A percentile compares a stretch with the other conserved stretches of the same genome.
phyloP scores from a whole-genome alignment of 768 basidiomycete species.

The Psilocybe cubensis region DNA sequence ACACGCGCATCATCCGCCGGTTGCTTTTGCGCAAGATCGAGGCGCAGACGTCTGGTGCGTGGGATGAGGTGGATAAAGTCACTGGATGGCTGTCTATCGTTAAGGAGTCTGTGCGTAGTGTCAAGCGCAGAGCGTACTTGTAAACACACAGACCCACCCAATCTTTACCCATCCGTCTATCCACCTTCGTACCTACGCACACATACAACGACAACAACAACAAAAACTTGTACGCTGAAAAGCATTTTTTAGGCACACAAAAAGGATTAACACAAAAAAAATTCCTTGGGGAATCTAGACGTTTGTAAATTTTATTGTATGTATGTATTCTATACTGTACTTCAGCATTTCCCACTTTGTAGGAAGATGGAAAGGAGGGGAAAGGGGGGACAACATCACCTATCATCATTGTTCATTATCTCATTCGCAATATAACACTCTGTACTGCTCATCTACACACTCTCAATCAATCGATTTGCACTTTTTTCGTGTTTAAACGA shows the following conservation, averaged over 20 bases:
- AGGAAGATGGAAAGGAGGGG: not conserved
- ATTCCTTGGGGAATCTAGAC: not conserved
- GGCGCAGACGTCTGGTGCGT: conserved; percentile 52
- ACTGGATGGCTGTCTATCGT: conserved; percentile 65
- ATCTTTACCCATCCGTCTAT: too few species aligned
- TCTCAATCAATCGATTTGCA: too few species aligned
- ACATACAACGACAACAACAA: too few species aligned
- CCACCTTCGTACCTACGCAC: too few species aligned
- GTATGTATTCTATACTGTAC: not conserved
- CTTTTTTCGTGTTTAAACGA: too few species aligned
- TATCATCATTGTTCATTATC: not conserved
- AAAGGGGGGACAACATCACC: not conserved
- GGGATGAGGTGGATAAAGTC: conserved; percentile 66
- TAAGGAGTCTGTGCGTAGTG: conserved; percentile 62
- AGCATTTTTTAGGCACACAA: not conserved
- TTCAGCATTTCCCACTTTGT: too few species aligned
- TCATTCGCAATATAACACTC: not conserved
- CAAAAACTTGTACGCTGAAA: conserved; percentile 8
- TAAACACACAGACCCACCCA: conserved; percentile 22
- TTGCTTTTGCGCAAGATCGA: conserved; percentile 71
- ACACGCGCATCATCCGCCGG: conserved; percentile 61
- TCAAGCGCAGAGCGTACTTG: conserved; percentile 52
- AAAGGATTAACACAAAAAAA: not conserved
- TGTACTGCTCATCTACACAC: not conserved
- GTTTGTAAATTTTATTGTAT: not conserved